A percentile compares a stretch with the other conserved stretches of the same genome.
Conservation (phyloP, 23 red algal genomes). For the Chondrus crispus region DNA sequence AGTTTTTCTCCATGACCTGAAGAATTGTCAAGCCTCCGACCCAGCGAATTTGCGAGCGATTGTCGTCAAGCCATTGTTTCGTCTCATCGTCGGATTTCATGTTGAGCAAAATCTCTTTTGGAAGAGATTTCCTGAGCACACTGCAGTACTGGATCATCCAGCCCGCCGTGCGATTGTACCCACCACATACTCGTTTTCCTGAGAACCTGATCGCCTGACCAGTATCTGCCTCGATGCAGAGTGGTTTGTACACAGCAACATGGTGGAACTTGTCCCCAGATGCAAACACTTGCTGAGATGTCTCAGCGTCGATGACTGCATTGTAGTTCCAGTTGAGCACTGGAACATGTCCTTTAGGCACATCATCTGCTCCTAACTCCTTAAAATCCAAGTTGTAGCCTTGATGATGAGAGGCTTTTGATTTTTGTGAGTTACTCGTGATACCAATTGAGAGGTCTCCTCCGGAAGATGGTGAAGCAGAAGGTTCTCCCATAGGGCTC, state of each 20-base stretch:
- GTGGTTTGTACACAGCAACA: slow-evolving; percentile 55
- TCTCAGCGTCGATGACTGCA: slow-evolving; percentile 9
- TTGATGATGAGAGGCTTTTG: background rate
- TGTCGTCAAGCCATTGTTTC: slow-evolving; percentile 40
- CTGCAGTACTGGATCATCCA: slow-evolving; percentile 74
- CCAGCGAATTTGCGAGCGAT: slow-evolving; percentile 60
- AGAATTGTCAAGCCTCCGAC: slow-evolving; percentile 64
- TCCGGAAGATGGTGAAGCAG: too few relatives aligned
- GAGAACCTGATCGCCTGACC: slow-evolving; percentile 15
- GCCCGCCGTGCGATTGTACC: slow-evolving; percentile 47
- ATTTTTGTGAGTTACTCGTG: background rate
- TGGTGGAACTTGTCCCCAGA: slow-evolving; percentile 64
- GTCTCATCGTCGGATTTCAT: background rate
- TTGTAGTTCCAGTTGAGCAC: slow-evolving; percentile 65
- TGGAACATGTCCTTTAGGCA: slow-evolving; percentile 48
- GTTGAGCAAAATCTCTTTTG: slow-evolving; percentile 43
- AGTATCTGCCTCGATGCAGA: slow-evolving; percentile 48
- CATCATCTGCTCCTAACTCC: slow-evolving; percentile 16
- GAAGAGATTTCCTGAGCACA: slow-evolving; percentile 31
- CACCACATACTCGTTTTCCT: slow-evolving; percentile 45
- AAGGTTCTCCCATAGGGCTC: too few relatives aligned
- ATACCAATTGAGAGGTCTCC: too few relatives aligned
- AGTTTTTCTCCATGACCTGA: slow-evolving; percentile 77
- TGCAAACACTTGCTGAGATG: slow-evolving; percentile 47
- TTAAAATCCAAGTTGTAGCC: slow-evolving; percentile 26